Base-by-base conservation (phyloP, 1,284 basidiomycete genomes). In the Albatrellus sp. region DNA sequence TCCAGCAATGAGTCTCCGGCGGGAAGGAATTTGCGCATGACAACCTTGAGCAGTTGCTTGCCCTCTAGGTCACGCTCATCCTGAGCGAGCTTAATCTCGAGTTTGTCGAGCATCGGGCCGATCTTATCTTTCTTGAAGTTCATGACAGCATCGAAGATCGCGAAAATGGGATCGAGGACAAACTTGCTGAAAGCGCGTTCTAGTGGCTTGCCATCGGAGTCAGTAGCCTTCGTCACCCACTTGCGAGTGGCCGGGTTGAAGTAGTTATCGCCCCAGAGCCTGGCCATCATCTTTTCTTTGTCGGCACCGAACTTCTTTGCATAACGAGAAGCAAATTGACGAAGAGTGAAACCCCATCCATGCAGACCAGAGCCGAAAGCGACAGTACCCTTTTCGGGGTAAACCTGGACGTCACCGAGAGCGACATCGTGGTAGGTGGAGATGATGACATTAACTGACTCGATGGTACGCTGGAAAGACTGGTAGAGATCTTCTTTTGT, bases 21-120 rank as follows among this genome's bases (percentile, higher is more conserved):
- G 61, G 96, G 96, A 54, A 98, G 75, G 89, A 98, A 99, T 74
- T 97, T 98, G 69, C 92, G 87, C 96, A 98, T 98, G 70, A 98
- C 70, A 56, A 86, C 83, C 77, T 98, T 99, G 68, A 99, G 87
- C 59, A 99, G 83, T 32, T 80, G 77, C 72, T 99, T 98, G 66
- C 91, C 89, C 67, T 98, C 96, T 56, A 92, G 79, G 55, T 98
- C 94, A 62, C 80, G 81, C 76, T 98, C 96, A 4, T 97, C 92
- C 45, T 74, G 67, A 51, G 77, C 73, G 54, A 99, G 88, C 66
- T 88, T 89, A 64, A 99, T 69, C 31, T 97, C 94, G 60, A 99
- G 90, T 73, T 98, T 98, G 49, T 98, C 92, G 57, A 97, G 83
- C 71, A 99, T 90, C 54, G 75, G 68, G 51, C 61, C 67, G 57